Percentiles rank a stretch among this genome's conserved stretches.
These are phyloP conservation scores for Microbotryomycetes sp. DNA, from an alignment of 1,284 basidiomycete genomes.

Conservation along the genomic window DNA sequence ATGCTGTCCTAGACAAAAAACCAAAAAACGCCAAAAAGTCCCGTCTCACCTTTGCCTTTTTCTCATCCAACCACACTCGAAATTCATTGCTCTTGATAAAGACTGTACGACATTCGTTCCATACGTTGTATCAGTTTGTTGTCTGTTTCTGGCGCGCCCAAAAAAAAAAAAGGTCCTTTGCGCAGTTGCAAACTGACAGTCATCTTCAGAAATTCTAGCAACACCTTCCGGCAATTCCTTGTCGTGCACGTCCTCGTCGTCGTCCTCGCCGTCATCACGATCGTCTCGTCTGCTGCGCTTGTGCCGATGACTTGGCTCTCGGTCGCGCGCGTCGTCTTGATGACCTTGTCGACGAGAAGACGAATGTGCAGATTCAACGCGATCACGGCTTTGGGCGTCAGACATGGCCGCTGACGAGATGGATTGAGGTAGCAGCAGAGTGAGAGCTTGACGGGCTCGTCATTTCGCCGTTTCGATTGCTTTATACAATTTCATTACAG, in stretches of 20 bases:
- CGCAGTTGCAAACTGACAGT: background rate
- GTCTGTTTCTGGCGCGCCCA: background rate
- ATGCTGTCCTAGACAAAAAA: too few relatives aligned
- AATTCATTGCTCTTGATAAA: conserved; percentile 27
- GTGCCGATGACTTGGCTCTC: background rate
- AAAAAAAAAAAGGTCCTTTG: too few relatives aligned
- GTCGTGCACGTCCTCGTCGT: conserved; percentile 1
- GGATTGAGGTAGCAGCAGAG: background rate
- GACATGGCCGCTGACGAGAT: background rate
- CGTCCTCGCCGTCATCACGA: background rate
- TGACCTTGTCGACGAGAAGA: background rate
- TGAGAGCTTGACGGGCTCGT: background rate
- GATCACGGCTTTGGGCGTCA: background rate
- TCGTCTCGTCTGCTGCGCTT: background rate
- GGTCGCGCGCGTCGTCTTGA: background rate
- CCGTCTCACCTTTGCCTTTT: conserved; percentile 23
- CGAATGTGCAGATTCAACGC: too few relatives aligned
- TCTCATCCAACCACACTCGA: conserved; percentile 28
- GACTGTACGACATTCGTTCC: background rate
- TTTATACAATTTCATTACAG: background rate
- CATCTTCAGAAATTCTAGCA: background rate
- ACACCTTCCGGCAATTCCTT: conserved; percentile 1
- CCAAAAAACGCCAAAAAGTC: too few relatives aligned
- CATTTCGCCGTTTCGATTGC: background rate
- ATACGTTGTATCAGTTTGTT: background rate